Conservation (phyloP, 2,329 filamentous ascomycete genomes). For the Calonectria fujianensis region DNA sequence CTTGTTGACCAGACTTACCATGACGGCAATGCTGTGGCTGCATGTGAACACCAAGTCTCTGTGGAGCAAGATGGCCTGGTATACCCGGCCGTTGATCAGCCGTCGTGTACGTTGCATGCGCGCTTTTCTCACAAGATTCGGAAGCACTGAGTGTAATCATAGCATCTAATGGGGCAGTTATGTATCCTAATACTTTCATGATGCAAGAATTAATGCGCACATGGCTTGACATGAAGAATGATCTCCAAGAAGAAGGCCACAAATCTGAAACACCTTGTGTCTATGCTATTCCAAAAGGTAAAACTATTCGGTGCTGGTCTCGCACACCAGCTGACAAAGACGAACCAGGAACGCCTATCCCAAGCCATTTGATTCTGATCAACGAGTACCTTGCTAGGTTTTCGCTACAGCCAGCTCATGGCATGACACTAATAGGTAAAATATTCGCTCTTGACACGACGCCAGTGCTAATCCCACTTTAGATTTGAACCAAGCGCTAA, state of each 20-base stretch:
- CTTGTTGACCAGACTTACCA: slow-evolving; percentile 39
- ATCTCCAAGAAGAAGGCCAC: slow-evolving; percentile 37
- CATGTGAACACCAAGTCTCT: slow-evolving; percentile 38
- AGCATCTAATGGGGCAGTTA: slow-evolving; percentile 47
- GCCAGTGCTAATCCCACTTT: neutral
- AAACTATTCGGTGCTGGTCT: neutral
- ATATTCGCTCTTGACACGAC: neutral
- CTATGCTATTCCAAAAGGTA: slow-evolving; percentile 45
- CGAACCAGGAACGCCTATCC: slow-evolving; percentile 35
- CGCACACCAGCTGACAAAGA: neutral
- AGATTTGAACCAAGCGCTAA: slow-evolving; percentile 42
- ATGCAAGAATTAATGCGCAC: slow-evolving; percentile 44
- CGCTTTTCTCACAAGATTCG: too few relatives aligned
- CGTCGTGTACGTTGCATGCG: slow-evolving; percentile 1
- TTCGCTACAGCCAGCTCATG: slow-evolving; percentile 47
- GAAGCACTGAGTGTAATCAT: neutral
- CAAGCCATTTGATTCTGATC: slow-evolving; percentile 42
- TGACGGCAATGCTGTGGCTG: slow-evolving; percentile 7
- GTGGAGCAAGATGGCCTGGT: slow-evolving; percentile 40
- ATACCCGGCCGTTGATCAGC: slow-evolving; percentile 39
- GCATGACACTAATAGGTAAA: slow-evolving; percentile 46
- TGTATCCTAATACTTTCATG: slow-evolving; percentile 51
- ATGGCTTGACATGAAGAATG: slow-evolving; percentile 44
- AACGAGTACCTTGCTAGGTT: slow-evolving; percentile 43
- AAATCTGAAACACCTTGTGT: slow-evolving; percentile 39